Evolutionary conservation across 495 filamentous ascomycete species (phyloP).

Genomic region (Podospora pseudopauciseta): DNA sequence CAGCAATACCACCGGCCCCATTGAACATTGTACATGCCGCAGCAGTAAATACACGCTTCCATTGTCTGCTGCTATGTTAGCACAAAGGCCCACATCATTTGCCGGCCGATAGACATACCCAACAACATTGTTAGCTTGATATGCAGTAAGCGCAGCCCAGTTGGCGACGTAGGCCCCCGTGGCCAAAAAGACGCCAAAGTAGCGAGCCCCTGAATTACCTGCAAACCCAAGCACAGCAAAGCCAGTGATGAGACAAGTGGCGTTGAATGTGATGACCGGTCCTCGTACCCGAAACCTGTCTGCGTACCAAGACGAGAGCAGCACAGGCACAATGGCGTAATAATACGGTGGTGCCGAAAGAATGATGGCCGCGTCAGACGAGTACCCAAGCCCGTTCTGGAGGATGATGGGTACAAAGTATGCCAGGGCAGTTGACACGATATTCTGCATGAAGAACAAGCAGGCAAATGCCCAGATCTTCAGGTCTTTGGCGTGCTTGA

Average conservation of each 20-base stretch:
- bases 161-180: conserved; percentile 77
- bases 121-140: conserved; percentile 67
- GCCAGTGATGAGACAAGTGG: conserved; percentile 63
- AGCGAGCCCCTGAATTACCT: conserved; percentile 63
- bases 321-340: conserved; percentile 66
- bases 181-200: conserved; percentile 69
- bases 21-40: conserved; percentile 68
- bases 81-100: conserved; percentile 16
- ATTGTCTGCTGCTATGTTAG: conserved; percentile 46
- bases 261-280: conserved; percentile 71
- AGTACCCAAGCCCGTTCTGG: conserved; percentile 68
- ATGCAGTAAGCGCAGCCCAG: conserved; percentile 74
- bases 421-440: conserved; percentile 63
- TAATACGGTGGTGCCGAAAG: conserved; percentile 76
- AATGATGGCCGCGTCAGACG: conserved; percentile 60
- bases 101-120: conserved; percentile 26
- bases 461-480: conserved; percentile 72
- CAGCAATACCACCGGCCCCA: conserved; percentile 71
- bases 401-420: conserved; percentile 74
- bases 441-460: conserved; percentile 71
- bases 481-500: conserved; percentile 58
- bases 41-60: conserved; percentile 71
- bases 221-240: conserved; percentile 74
- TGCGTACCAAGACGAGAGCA: conserved; percentile 64
- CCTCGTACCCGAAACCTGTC: conserved; percentile 64